Base-by-base conservation (phyloP, 2,329 filamentous ascomycete genomes). In the Paecilomyces niveus region DNA sequence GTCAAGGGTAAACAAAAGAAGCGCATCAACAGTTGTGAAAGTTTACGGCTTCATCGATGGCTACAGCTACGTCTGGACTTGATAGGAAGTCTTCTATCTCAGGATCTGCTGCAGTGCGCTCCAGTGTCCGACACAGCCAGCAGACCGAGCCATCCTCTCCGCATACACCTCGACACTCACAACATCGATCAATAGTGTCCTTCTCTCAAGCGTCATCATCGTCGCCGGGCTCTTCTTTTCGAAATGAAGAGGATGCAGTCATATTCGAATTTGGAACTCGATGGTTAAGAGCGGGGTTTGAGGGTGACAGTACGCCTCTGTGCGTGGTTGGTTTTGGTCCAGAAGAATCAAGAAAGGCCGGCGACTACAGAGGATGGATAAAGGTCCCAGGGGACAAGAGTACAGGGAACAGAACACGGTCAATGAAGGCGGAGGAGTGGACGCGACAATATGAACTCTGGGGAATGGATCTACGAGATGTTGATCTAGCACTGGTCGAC, bases 181-280 rank as follows among this genome's bases (percentile, higher is more conserved):
- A 68, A 35, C 64, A 70, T 33, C 85, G 58, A 71, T 81, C 63
- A 77, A 83, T 62, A 71, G 78, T 67, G 74, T 84, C 65, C 70
- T 85, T 63, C 33, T 77, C 72, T 60, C 39, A 45, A 18, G 80
- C 81, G 21, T 78, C 81, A 55, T 84, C 81, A 63, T 82, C 82
- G 31, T 86, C 85, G 4, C 83, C 84, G 1, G 78, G 81, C 53
- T 78, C 78, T 32, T 78, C 78, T 24, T 85, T 82, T 62, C 83
- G 85, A 54, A 81, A 85, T 58, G 92, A 96, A 67, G 94, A 99
- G 68, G 94, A 97, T 64, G 80, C 88, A 6, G 75, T 96, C 4
- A 83, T 99, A 50, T 80, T 97, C 55, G 92, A 97, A 71, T 72
- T 97, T 35, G 92, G 92, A 1, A 84, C 89, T 9, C 85, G 93